phyloP scores from a whole-genome alignment of 176 grass and related monocot genomes.

The Triticum monococcum region DNA sequence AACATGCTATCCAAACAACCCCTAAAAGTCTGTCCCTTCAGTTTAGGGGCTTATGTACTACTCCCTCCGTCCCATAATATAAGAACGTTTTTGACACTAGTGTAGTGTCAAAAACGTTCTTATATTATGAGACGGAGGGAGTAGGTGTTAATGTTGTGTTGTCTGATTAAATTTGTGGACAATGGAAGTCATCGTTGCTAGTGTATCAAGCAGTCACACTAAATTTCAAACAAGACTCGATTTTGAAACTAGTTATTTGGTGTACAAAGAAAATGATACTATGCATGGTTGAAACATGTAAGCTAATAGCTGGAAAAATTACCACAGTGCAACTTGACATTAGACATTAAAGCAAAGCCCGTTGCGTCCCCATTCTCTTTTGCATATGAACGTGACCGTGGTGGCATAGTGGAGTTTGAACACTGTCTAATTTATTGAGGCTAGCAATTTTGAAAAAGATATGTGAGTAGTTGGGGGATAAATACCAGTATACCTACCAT shows the following conservation, averaged over 20 bases:
- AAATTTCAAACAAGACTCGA: background rate
- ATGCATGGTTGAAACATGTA: background rate
- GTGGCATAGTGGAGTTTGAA: too few relatives aligned
- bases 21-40: too few relatives aligned
- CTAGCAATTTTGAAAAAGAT: background rate
- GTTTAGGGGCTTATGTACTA: too few relatives aligned
- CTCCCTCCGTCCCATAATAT: too few relatives aligned
- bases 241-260: background rate
- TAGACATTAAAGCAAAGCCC: background rate
- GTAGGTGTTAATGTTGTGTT: background rate
- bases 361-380: background rate
- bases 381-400: background rate
- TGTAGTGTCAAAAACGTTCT: too few relatives aligned
- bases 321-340: background rate
- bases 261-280: background rate
- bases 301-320: background rate
- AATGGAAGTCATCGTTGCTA: background rate
- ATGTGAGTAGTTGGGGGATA: background rate
- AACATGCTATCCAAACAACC: too few relatives aligned
- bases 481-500: background rate
- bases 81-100: too few relatives aligned
- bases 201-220: background rate
- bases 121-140: too few relatives aligned
- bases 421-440: background rate
- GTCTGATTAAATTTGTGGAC: background rate